Evolutionary conservation across 2,329 filamentous ascomycete species (phyloP).

Genomic region (Sarocladium kiliense): DNA sequence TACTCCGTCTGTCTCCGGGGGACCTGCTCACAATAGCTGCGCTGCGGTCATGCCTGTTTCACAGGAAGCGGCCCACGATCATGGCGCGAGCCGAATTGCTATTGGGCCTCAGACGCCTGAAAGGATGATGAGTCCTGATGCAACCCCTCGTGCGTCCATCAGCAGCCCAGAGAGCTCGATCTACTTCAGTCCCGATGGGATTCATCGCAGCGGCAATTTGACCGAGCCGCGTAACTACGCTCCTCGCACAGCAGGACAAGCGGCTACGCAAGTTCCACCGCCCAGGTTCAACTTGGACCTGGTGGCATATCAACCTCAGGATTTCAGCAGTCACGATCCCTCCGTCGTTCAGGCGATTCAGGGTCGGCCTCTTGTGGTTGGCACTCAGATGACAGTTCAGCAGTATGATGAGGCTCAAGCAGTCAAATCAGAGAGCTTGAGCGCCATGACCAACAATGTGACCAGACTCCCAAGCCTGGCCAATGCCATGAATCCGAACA

Average conservation of each 20-base stretch:
- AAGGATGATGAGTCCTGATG: not conserved
- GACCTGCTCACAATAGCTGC: not conserved
- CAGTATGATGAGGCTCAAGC: constrained; percentile 17
- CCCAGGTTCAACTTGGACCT: constrained; percentile 26
- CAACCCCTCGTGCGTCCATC: not conserved
- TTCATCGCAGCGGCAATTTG: not conserved
- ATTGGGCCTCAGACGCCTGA: not conserved
- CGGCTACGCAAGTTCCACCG: constrained; percentile 24
- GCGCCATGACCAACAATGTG: constrained; percentile 26
- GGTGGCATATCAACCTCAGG: constrained; percentile 10
- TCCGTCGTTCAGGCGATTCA: not conserved
- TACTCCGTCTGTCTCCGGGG: not conserved
- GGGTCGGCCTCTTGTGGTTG: not conserved
- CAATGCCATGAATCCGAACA: constrained; percentile 28
- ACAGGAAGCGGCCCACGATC: no score
- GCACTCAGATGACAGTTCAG: constrained; percentile 7
- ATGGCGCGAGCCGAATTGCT: not conserved
- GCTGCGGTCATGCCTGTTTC: not conserved
- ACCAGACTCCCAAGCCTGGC: constrained; percentile 28
- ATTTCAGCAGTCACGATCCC: no score
- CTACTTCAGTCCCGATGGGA: constrained; percentile 9
- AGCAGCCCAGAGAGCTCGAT: not conserved
- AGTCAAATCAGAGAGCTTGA: constrained; percentile 29
- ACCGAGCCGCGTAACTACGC: constrained; percentile 39
- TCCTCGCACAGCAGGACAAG: constrained; percentile 25